phyloP scores from a whole-genome alignment of 768 basidiomycete genomes.

The Pleurotus sapidus region DNA sequence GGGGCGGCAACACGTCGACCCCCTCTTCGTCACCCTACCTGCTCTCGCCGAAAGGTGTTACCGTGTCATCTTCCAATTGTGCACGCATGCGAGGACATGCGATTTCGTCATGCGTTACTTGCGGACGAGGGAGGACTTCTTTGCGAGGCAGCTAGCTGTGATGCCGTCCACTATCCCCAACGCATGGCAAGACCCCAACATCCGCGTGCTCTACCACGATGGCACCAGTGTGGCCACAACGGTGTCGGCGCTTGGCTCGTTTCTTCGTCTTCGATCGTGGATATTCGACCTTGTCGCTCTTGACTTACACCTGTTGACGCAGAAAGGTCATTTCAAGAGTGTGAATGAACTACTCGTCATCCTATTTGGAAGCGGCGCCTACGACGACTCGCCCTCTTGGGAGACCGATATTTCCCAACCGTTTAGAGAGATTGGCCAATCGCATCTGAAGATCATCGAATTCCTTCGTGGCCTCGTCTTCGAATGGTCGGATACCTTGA shows the following conservation, averaged over 20 bases:
- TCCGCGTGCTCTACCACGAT: slow-evolving; percentile 69
- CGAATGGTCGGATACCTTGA: slow-evolving; percentile 80
- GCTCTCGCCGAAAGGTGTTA: slow-evolving; percentile 84
- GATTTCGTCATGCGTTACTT: slow-evolving; percentile 82
- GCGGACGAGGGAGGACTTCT: slow-evolving; percentile 86
- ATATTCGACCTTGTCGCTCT: slow-evolving; percentile 85
- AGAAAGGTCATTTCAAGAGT: slow-evolving; percentile 70
- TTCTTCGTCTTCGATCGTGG: slow-evolving; percentile 80
- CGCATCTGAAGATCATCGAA: slow-evolving; percentile 83
- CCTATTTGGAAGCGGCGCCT: slow-evolving; percentile 68
- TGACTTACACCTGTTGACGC: slow-evolving; percentile 84
- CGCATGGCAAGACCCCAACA: slow-evolving; percentile 42
- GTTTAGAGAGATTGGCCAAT: slow-evolving; percentile 77
- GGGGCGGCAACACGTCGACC: slow-evolving; percentile 34
- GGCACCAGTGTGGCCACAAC: slow-evolving; percentile 68
- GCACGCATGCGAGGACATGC: slow-evolving; percentile 82
- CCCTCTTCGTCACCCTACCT: slow-evolving; percentile 66
- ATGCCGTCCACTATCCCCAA: slow-evolving; percentile 66
- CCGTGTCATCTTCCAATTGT: slow-evolving; percentile 79
- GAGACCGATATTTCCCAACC: slow-evolving; percentile 51
- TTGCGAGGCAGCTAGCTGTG: slow-evolving; percentile 76
- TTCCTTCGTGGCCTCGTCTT: slow-evolving; percentile 84
- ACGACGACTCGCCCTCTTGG: slow-evolving; percentile 30
- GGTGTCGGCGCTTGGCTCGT: slow-evolving; percentile 65
- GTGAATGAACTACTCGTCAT: slow-evolving; percentile 76